These are phyloP conservation scores for Fusarium tupiense DNA, from an alignment of 2,329 filamentous ascomycete species.

Conservation along the genomic window DNA sequence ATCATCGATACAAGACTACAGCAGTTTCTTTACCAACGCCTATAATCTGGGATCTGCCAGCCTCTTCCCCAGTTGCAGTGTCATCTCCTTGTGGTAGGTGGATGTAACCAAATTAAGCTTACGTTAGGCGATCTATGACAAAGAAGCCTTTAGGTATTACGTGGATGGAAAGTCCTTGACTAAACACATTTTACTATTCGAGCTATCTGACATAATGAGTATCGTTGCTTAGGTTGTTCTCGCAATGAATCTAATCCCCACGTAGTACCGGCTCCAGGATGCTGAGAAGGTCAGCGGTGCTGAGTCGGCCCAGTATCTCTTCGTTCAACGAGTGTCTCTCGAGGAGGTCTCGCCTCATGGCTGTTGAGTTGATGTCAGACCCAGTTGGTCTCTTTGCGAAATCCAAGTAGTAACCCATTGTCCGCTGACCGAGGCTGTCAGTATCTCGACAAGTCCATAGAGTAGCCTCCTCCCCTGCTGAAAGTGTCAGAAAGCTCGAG, in stretches of 20 bases:
- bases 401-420: neutral
- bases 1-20: neutral
- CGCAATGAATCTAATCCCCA: neutral
- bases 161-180: fast-evolving
- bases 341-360: neutral
- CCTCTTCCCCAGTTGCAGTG: fast-evolving
- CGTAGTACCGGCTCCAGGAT: neutral
- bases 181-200: neutral
- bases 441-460: neutral
- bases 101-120: neutral
- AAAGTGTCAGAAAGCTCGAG: neutral
- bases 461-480: neutral
- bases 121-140: no score
- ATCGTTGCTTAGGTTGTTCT: neutral
- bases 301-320: neutral
- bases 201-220: neutral
- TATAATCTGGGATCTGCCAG: neutral
- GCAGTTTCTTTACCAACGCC: no score
- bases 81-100: neutral
- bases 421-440: neutral
- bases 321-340: neutral
- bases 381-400: neutral
- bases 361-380: neutral
- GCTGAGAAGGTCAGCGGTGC: neutral
- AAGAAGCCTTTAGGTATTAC: neutral